Base-by-base conservation (phyloP, 2,329 filamentous ascomycete genomes). In the Chaetomiaceae sp. region DNA sequence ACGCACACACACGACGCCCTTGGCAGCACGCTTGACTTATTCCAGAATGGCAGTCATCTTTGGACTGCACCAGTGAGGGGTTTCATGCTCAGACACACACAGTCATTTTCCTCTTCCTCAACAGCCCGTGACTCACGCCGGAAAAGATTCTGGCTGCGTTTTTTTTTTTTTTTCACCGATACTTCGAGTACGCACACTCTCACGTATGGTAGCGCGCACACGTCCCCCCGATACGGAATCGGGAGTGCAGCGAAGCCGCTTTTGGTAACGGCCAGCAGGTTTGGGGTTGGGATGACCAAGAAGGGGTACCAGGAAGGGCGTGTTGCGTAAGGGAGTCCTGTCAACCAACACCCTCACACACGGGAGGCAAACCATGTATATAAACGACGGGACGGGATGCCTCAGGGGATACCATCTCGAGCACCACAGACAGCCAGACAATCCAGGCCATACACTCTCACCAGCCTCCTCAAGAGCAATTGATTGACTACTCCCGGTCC, bases 361-460 rank as follows among this genome's bases (percentile, higher is more conserved):
- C 5, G 30, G 1, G 5, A 47, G 17, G 33, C 21, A 37, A 42
- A 16, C 13, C 21, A 42, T 47, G 38, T 51, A 51, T 51, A 51
- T 51, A 51, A 51, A 21, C 44, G 17, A 30, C 38, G 16, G 39
- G 16, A 27, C 4, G 23, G 33, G 25, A 19, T 38, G 43, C 43
- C 49, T 47, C 38, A 47, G 43, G 41, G 4, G 12, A 12, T 37
- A 8, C 17, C 14, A 23, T 40, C 27, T 30, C 35, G 3, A 8
- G 23, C 30, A 42, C 27, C 49, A 25, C 19, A 46, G 37, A 46
- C 17, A 46, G 30, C 43, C 30, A 46, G 37, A 37, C 16, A 46
- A 31, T 16, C 30, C 42, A 51, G 31, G 30, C 42, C 39, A 12
- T 31, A 35, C 16, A 37, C 12, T 9, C 41, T 17, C 19, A 16